Evolutionary conservation across 1,139 yeast species (phyloP), one percentile per base, ranked within the genome.

Genomic region (Protomyces inouyei): DNA sequence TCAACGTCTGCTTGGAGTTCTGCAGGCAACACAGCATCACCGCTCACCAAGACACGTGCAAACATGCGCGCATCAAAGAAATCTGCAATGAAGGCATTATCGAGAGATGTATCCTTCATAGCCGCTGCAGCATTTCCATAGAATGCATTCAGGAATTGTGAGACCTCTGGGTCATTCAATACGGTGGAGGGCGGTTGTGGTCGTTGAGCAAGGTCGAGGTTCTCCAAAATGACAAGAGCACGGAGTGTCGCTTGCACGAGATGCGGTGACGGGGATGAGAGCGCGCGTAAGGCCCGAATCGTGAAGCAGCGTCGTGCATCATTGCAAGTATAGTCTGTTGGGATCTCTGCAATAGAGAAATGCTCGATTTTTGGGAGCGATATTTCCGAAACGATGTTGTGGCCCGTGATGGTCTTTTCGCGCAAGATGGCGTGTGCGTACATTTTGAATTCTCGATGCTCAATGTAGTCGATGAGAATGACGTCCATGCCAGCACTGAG

Each of bases 371-470:
- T 18, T 6, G 48, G 25, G 14, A 43, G 21, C 6, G 48, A 16
- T 21, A 43, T 18, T 1, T 43, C 48, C 12, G 25, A 3, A 3
- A 43, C 25, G 48, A 43, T n/a, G 14, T 5, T 18, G 48, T 43
- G 48, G 23, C 48, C 48, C 1, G 48, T 43, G 25, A 43, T 43
- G 23, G 48, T 43, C 48, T 43, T 43, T 16, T 43, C 48, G 23
- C 63, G 28, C 36, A 55, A 52, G 32, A 59, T 52, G 9, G 63
- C 43, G 36, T 52, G 54, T 21, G 63, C 63, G 32, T 52, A 52
- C 43, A 59, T 59, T 35, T 59, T 59, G 45, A 55, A 55, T 25
- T 59, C 57, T 32, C 53, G 54, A 52, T 32, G 38, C 53, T 59
- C 57, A 51, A 59, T 52, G 38, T 51, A 55, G 28, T 59, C 63